phyloP scores from a whole-genome alignment of 371 early-diverging fungal species.

The Mucor saturninus region DNA sequence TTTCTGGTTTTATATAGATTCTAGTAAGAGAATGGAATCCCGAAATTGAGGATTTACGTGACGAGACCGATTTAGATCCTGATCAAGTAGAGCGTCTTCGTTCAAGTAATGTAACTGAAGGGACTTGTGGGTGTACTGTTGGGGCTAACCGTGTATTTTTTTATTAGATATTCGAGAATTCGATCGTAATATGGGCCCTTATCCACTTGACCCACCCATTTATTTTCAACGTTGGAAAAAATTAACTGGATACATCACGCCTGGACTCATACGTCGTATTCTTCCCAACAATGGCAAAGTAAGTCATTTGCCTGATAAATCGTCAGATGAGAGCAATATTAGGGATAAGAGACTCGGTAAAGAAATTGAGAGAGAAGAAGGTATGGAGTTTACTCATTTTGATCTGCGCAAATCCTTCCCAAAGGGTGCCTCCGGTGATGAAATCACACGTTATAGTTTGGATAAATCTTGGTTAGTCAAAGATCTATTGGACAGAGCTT shows the following conservation, averaged over 20 bases:
- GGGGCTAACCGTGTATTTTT: too few species aligned
- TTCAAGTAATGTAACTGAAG: conserved; percentile 34
- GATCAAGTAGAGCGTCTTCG: conserved; percentile 52
- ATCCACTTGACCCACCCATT: conserved; percentile 74
- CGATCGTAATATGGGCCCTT: conserved; percentile 85
- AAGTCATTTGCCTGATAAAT: conserved; percentile 43
- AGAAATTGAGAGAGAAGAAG: conserved; percentile 47
- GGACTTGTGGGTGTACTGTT: background rate
- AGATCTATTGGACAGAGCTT: conserved; percentile 48
- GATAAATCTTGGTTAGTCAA: conserved; percentile 90
- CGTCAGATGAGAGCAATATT: conserved; percentile 16
- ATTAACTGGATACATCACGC: conserved; percentile 69
- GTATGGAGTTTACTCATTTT: conserved; percentile 67
- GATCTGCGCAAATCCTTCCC: conserved; percentile 87
- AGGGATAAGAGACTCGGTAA: conserved; percentile 46
- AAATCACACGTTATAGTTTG: conserved; percentile 79
- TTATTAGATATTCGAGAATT: conserved; percentile 73
- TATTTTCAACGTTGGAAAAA: conserved; percentile 75
- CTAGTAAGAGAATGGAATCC: conserved; percentile 76
- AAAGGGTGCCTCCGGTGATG: conserved; percentile 68
- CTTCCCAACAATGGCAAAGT: conserved; percentile 67
- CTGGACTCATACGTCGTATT: conserved; percentile 58
- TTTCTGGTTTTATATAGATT: conserved; percentile 44
- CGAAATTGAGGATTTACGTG: conserved; percentile 59
- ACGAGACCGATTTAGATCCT: conserved; percentile 53